Evolutionary conservation across 2,329 filamentous ascomycete species (phyloP).

Genomic region (Colletotrichum brevisporum): DNA sequence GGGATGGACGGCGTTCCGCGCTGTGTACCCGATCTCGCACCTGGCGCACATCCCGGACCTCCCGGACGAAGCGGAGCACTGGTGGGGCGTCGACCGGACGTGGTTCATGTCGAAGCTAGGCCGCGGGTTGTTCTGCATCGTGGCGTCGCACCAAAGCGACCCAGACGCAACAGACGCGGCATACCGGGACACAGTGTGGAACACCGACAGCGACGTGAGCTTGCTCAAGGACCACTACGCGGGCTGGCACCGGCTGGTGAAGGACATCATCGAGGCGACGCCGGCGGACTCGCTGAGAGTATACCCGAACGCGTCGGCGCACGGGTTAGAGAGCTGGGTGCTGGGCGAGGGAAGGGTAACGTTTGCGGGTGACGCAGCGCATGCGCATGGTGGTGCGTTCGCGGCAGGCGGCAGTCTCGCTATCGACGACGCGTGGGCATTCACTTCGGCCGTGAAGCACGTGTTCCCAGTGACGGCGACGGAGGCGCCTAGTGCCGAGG

Average conservation of each 20-base stretch:
- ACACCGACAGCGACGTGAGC: conserved; percentile 53
- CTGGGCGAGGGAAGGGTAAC: conserved; percentile 53
- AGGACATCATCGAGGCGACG: conserved; percentile 55
- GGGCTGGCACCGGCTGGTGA: conserved; percentile 59
- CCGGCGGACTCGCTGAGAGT: conserved; percentile 52
- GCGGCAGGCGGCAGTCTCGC: conserved; percentile 57
- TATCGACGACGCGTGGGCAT: conserved; percentile 58
- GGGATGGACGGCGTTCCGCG: conserved; percentile 60
- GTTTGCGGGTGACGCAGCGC: conserved; percentile 56
- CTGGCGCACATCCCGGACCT: conserved; percentile 56
- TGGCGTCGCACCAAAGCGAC: conserved; percentile 56
- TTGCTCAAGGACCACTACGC: conserved; percentile 54
- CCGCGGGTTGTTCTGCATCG: conserved; percentile 57
- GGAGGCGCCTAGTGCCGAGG: conserved; percentile 28
- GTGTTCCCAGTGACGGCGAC: conserved; percentile 45
- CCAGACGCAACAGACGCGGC: conserved; percentile 49
- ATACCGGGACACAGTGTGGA: conserved; percentile 53
- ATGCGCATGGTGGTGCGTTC: conserved; percentile 58
- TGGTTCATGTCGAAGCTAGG: conserved; percentile 61
- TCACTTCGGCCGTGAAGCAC: conserved; percentile 55
- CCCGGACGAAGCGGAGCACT: conserved; percentile 59
- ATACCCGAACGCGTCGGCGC: conserved; percentile 59
- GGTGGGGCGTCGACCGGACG: conserved; percentile 58
- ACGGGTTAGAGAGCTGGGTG: conserved; percentile 57
- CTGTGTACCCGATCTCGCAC: conserved; percentile 58